Evolutionary conservation across 148 eudicot genomes (phyloP).

Genomic region (Arctostaphylos glauca): DNA sequence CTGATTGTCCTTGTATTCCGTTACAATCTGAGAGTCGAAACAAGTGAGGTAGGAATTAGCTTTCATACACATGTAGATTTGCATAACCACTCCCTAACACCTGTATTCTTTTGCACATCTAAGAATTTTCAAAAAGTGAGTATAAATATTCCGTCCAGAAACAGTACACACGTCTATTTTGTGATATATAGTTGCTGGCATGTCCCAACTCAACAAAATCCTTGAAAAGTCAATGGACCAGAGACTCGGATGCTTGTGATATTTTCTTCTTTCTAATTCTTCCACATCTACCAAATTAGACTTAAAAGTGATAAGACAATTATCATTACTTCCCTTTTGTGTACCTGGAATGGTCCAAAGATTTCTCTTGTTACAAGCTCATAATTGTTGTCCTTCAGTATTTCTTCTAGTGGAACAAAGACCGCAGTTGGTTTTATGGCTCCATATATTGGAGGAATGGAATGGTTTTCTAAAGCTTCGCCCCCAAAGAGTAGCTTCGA

Average conservation of each 20-base stretch:
- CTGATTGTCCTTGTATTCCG: slow-evolving; percentile 80
- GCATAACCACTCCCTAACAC: background rate
- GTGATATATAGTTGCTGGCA: background rate
- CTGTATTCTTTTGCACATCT: background rate
- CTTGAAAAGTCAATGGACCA: background rate
- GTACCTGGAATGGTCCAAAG: slow-evolving; percentile 66
- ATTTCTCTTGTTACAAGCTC: slow-evolving; percentile 83
- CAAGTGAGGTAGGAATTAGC: background rate
- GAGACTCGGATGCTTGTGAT: background rate
- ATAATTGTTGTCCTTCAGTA: slow-evolving; percentile 69
- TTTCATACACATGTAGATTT: background rate
- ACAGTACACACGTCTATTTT: background rate
- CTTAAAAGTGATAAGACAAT: too few relatives aligned
- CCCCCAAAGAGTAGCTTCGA: slow-evolving; percentile 89
- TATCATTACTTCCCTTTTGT: too few relatives aligned
- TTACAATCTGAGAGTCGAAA: slow-evolving; percentile 50
- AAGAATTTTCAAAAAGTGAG: background rate
- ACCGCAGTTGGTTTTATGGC: slow-evolving; percentile 94
- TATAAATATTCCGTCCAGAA: background rate
- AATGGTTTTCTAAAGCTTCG: slow-evolving; percentile 74
- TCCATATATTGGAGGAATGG: slow-evolving; percentile 79
- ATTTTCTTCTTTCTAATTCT: background rate
- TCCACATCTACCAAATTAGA: too few relatives aligned
- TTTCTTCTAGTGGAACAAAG: slow-evolving; percentile 84
- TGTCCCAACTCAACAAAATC: background rate